These are phyloP conservation scores for Eucalyptus sideroxylon DNA, from an alignment of 345 rosid genomes.

Conservation along the genomic window DNA sequence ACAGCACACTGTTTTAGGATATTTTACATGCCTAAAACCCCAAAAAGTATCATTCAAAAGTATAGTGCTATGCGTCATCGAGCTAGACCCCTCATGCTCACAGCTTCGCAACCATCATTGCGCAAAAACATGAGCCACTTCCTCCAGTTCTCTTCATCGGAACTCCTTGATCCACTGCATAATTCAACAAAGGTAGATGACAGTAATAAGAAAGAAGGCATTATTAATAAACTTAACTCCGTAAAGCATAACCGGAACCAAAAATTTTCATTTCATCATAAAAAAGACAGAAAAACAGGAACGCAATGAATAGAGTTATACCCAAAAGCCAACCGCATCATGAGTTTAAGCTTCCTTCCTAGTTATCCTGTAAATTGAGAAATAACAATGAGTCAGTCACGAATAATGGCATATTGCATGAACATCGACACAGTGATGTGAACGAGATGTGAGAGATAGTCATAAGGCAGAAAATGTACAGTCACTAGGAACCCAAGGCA, in stretches of 20 bases:
- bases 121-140: not conserved
- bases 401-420: not conserved
- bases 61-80: not conserved
- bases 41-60: not conserved
- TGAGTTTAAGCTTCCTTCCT: conserved; percentile 77
- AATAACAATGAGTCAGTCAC: not conserved
- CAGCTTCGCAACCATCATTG: not conserved
- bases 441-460: not conserved
- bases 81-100: not conserved
- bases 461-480: not conserved
- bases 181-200: not conserved
- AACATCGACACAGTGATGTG: not conserved
- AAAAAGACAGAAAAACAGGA: not conserved
- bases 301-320: not conserved
- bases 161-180: not conserved
- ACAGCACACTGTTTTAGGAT: not conserved
- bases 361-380: conserved; percentile 54
- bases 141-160: not conserved
- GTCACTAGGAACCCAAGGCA: not conserved
- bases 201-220: not conserved
- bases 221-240: not conserved
- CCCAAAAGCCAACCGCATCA: not conserved
- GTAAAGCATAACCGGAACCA: not conserved
- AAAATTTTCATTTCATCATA: not conserved
- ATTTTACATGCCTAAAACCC: not conserved